Conservation (phyloP, 228 moss, liverwort and hornwort genomes). For the Sphagnum fallax region DNA sequence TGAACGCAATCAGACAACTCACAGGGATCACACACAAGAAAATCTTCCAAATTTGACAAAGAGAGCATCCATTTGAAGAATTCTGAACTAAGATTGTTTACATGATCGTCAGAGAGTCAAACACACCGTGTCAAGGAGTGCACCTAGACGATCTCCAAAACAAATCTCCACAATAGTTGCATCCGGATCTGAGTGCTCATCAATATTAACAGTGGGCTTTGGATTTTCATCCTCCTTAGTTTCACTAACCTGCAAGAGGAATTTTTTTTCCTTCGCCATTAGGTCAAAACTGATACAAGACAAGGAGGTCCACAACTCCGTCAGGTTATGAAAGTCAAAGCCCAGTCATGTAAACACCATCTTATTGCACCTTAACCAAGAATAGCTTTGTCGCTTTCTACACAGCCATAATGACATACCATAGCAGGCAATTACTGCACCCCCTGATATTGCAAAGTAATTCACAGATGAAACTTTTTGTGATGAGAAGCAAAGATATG, state of each 20-base stretch:
- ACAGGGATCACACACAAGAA: too few species aligned
- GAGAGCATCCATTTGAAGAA: too few species aligned
- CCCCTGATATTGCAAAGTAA: not conserved
- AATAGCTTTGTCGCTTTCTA: not conserved
- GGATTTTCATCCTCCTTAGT: conserved; percentile 22
- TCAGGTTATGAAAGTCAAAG: conserved; percentile 1
- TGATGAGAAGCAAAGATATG: not conserved
- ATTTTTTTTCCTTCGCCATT: not conserved
- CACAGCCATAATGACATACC: not conserved
- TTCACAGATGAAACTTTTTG: too few species aligned
- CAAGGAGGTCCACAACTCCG: not conserved
- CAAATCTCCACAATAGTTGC: conserved; percentile 77
- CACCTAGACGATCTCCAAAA: conserved; percentile 81
- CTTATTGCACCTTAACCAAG: not conserved
- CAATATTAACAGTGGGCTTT: conserved; percentile 67
- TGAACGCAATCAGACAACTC: too few species aligned
- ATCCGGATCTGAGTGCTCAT: conserved; percentile 66
- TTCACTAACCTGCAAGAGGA: conserved; percentile 23
- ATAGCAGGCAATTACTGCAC: not conserved
- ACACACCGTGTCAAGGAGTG: conserved; percentile 73
- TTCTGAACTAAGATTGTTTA: too few species aligned
- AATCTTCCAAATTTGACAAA: too few species aligned
- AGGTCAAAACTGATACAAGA: not conserved
- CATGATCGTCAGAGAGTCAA: too few species aligned
- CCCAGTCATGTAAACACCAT: not conserved